Evolutionary conservation across 208 protist genomes (phyloP).

Genomic region (Strigomonas oncopelti): DNA sequence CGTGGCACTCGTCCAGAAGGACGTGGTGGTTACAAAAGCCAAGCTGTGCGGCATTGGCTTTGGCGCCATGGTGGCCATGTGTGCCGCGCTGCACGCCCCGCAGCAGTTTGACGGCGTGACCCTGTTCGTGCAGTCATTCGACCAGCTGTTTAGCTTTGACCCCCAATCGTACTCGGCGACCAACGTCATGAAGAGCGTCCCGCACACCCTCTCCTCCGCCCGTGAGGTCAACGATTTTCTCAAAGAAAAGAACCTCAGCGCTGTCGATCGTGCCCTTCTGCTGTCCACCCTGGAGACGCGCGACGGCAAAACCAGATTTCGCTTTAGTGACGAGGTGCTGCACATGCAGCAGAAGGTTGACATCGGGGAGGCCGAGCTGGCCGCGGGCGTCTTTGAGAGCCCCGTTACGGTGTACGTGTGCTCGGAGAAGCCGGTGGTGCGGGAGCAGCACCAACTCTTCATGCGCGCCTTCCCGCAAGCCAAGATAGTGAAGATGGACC

Average conservation of each 20-base stretch:
- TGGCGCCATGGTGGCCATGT: slow-evolving; percentile 62
- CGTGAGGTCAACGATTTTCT: slow-evolving; percentile 47
- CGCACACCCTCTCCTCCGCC: slow-evolving; percentile 20
- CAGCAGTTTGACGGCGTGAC: slow-evolving; percentile 49
- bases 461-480: slow-evolving; percentile 34
- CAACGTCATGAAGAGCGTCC: slow-evolving; percentile 25
- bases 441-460: slow-evolving; percentile 24
- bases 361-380: slow-evolving; percentile 7
- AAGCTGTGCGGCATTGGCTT: slow-evolving; percentile 62
- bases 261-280: slow-evolving; percentile 46
- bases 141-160: slow-evolving; percentile 41
- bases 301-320: slow-evolving; percentile 29
- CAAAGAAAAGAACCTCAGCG: slow-evolving; percentile 28
- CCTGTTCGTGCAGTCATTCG: slow-evolving; percentile 53
- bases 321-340: slow-evolving; percentile 39
- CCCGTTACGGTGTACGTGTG: slow-evolving; percentile 45
- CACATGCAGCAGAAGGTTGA: slow-evolving; percentile 17
- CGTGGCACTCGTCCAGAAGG: slow-evolving; percentile 44
- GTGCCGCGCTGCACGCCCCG: slow-evolving; percentile 54
- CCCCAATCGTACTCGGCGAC: slow-evolving; percentile 25
- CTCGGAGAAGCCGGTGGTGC: slow-evolving; percentile 5
- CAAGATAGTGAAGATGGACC: slow-evolving; percentile 30
- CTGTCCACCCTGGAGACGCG: slow-evolving; percentile 44
- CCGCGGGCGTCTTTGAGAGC: slow-evolving; percentile 26
- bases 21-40: slow-evolving; percentile 41